Conservation (phyloP, 192 early-diverging fungal species). For the Gryganskiella cystojenkinii region DNA sequence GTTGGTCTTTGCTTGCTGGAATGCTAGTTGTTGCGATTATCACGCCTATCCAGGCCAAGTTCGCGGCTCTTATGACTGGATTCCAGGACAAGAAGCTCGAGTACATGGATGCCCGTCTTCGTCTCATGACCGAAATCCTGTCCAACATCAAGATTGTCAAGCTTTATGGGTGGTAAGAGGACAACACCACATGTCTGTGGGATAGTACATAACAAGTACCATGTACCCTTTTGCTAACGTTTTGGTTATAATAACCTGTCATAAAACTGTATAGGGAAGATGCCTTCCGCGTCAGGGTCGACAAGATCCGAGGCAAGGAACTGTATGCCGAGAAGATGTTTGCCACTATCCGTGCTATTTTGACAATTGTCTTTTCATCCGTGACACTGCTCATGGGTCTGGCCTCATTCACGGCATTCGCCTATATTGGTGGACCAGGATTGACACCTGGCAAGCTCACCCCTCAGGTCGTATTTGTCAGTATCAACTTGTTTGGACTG, state of each 20-base stretch:
- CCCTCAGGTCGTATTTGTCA: constrained; percentile 80
- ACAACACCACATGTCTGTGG: no score
- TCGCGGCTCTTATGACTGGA: constrained; percentile 2
- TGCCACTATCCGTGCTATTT: constrained; percentile 15
- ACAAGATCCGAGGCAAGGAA: not conserved
- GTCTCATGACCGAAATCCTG: constrained; percentile 15
- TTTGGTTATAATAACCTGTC: not conserved
- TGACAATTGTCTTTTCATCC: constrained; percentile 38
- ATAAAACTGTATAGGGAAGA: not conserved
- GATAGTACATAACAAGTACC: no score
- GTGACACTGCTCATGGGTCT: constrained; percentile 35
- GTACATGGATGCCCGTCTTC: constrained; percentile 10
- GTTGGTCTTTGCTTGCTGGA: constrained; percentile 10
- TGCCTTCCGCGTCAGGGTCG: not conserved
- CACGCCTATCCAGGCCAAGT: constrained; percentile 5
- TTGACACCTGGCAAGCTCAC: constrained; percentile 7
- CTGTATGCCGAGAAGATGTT: constrained; percentile 6
- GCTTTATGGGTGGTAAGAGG: constrained; percentile 16
- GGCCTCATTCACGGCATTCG: constrained; percentile 32
- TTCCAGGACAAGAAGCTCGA: constrained; percentile 13
- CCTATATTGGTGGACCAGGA: constrained; percentile 24
- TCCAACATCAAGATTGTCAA: constrained; percentile 24
- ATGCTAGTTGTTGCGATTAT: not conserved
- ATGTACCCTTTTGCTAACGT: not conserved
- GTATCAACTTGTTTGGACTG: constrained; percentile 88